A percentile compares a stretch with the other conserved stretches of the same genome.
These are phyloP conservation scores for Sequoiadendron giganteum DNA, from an alignment of 75 land plant genomes.

Conservation along the genomic window DNA sequence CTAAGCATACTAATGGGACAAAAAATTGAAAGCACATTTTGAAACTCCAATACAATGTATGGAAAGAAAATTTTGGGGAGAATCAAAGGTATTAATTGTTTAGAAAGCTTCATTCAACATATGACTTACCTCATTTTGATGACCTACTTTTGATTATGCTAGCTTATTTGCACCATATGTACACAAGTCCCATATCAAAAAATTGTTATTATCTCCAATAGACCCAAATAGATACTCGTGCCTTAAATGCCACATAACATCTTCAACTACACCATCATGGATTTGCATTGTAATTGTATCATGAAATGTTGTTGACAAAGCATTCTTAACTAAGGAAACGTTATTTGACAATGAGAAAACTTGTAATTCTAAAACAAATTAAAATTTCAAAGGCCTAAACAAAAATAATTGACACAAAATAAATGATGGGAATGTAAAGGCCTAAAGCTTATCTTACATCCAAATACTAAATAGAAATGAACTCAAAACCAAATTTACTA, in stretches of 20 bases:
- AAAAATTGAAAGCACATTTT: neutral
- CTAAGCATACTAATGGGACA: neutral
- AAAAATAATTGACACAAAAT: neutral
- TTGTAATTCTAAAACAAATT: neutral
- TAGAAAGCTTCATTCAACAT: neutral
- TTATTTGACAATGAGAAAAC: neutral
- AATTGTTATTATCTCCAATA: conserved; percentile 80
- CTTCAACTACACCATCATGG: conserved; percentile 76
- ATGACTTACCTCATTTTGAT: conserved; percentile 75
- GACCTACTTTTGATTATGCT: conserved; percentile 69
- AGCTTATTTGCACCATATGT: conserved; percentile 55
- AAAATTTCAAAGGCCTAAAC: neutral
- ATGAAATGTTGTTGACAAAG: neutral
- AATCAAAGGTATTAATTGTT: neutral
- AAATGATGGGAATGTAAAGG: neutral
- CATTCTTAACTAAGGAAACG: neutral
- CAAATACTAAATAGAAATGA: neutral
- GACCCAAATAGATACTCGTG: conserved; percentile 90
- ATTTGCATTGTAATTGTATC: no score
- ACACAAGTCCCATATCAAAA: conserved; percentile 85
- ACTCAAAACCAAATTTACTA: neutral
- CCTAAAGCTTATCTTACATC: neutral
- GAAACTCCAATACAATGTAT: neutral
- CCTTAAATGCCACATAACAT: conserved; percentile 90
- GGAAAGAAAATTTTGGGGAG: neutral